Evolutionary conservation across 306 rosid species (phyloP).

Genomic region (Trifolium pratense): DNA sequence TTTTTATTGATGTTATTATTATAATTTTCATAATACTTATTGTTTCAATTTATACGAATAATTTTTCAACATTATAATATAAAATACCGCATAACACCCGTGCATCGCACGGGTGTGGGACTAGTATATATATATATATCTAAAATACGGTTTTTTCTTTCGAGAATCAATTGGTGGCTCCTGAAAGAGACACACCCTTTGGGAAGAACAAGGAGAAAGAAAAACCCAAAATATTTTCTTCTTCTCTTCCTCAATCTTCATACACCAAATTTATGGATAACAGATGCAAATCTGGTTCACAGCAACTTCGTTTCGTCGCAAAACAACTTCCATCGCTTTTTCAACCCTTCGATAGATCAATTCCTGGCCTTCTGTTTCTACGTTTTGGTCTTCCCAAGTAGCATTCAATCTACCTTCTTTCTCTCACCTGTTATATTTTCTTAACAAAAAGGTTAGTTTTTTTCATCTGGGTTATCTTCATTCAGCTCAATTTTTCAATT

Average conservation of each 20-base stretch:
- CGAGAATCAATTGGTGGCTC: slow-evolving; percentile 26
- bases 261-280: slow-evolving; percentile 56
- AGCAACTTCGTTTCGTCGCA: slow-evolving; percentile 33
- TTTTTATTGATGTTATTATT: too few relatives aligned
- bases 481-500: slow-evolving; percentile 5
- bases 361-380: slow-evolving; percentile 49
- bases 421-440: slow-evolving; percentile 13
- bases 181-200: slow-evolving; percentile 38
- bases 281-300: slow-evolving; percentile 42
- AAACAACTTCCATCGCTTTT: slow-evolving; percentile 35
- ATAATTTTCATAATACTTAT: too few relatives aligned
- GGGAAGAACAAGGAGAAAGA: not conserved
- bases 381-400: slow-evolving; percentile 41
- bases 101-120: too few relatives aligned
- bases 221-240: slow-evolving; percentile 18
- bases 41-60: too few relatives aligned
- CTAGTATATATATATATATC: too few relatives aligned
- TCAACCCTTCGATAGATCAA: slow-evolving; percentile 47
- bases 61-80: too few relatives aligned
- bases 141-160: slow-evolving; percentile 4
- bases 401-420: not conserved
- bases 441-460: slow-evolving; percentile 37
- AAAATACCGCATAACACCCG: too few relatives aligned
- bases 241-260: slow-evolving; percentile 15
- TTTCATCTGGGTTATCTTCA: slow-evolving; percentile 22